Conservation (phyloP, 805 yeast species). For the Wickerhamomyces rabaulensis region DNA sequence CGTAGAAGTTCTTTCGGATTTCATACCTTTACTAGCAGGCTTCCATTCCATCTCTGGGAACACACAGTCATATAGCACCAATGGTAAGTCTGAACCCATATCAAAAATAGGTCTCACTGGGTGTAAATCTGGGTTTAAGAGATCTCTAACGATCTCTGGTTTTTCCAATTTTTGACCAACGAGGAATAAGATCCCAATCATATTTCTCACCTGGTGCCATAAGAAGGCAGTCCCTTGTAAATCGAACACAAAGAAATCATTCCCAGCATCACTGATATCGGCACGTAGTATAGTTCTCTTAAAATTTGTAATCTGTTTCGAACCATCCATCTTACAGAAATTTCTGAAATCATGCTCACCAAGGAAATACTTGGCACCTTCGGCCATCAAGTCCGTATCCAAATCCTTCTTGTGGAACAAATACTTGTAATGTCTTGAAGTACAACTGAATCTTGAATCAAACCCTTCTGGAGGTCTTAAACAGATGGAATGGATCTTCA, state of each 20-base stretch:
- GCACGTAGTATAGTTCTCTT: slow-evolving; percentile 56
- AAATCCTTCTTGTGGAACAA: slow-evolving; percentile 53
- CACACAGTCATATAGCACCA: slow-evolving; percentile 80
- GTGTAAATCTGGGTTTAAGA: slow-evolving; percentile 50
- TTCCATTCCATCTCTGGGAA: slow-evolving; percentile 70
- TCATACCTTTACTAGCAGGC: slow-evolving; percentile 26
- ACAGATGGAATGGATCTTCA: slow-evolving; percentile 76
- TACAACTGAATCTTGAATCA: slow-evolving; percentile 91
- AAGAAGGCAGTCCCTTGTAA: slow-evolving; percentile 84
- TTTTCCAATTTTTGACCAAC: slow-evolving; percentile 76
- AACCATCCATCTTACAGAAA: slow-evolving; percentile 90
- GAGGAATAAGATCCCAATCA: slow-evolving; percentile 77
- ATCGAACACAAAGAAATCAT: slow-evolving; percentile 62
- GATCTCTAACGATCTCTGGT: slow-evolving; percentile 48
- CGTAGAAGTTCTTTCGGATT: slow-evolving; percentile 36
- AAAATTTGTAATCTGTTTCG: slow-evolving; percentile 84
- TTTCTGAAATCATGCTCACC: slow-evolving; percentile 92
- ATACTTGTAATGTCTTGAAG: slow-evolving; percentile 81
- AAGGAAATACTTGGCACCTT: slow-evolving; percentile 55
- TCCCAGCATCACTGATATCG: slow-evolving; percentile 34
- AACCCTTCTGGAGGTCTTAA: slow-evolving; percentile 77
- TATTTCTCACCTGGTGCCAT: slow-evolving; percentile 98
- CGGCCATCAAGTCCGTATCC: slow-evolving; percentile 60
- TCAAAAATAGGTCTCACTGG: slow-evolving; percentile 76
- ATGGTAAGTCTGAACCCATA: slow-evolving; percentile 87